A percentile compares a stretch with the other conserved stretches of the same genome.
These are phyloP conservation scores for Ophiostoma tasmaniense DNA, from an alignment of 2,329 filamentous ascomycete species.

Conservation along the genomic window DNA sequence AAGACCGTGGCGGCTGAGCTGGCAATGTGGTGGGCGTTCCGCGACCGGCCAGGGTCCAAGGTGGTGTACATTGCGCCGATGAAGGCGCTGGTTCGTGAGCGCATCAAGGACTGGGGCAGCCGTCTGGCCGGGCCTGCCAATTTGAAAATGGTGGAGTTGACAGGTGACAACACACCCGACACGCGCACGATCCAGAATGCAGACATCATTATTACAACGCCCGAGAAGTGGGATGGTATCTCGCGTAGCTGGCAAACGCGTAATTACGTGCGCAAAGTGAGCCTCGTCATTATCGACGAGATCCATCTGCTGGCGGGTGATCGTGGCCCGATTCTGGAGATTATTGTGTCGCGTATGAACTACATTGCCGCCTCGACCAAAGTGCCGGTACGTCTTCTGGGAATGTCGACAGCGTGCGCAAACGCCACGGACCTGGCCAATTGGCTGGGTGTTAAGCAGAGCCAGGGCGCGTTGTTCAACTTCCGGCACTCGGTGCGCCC, in stretches of 20 bases:
- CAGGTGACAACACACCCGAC: slow-evolving; percentile 90
- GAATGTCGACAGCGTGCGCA: slow-evolving; percentile 98
- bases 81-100: slow-evolving; percentile 95
- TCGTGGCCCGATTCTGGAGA: slow-evolving; percentile 93
- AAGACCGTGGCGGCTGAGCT: slow-evolving; percentile 95
- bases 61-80: slow-evolving; percentile 98
- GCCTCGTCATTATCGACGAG: slow-evolving; percentile 95
- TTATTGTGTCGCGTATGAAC: slow-evolving; percentile 92
- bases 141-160: slow-evolving; percentile 86
- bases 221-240: slow-evolving; percentile 99
- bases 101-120: slow-evolving; percentile 88
- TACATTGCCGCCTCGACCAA: slow-evolving; percentile 95
- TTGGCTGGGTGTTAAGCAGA: slow-evolving; percentile 91
- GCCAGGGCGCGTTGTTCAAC: slow-evolving; percentile 66
- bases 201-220: slow-evolving; percentile 96
- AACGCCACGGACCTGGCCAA: slow-evolving; percentile 91
- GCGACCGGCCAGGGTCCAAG: slow-evolving; percentile 87
- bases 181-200: slow-evolving; percentile 91
- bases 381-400: slow-evolving; percentile 76
- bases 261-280: slow-evolving; percentile 90
- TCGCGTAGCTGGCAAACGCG: slow-evolving; percentile 97
- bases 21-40: slow-evolving; percentile 99
- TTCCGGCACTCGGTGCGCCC: slow-evolving; percentile 95
- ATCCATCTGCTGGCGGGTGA: slow-evolving; percentile 96
- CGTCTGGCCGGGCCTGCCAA: slow-evolving; percentile 76